Base-by-base conservation (phyloP, 208 protist species). In the Leptomonas pyrrhocoris region DNA sequence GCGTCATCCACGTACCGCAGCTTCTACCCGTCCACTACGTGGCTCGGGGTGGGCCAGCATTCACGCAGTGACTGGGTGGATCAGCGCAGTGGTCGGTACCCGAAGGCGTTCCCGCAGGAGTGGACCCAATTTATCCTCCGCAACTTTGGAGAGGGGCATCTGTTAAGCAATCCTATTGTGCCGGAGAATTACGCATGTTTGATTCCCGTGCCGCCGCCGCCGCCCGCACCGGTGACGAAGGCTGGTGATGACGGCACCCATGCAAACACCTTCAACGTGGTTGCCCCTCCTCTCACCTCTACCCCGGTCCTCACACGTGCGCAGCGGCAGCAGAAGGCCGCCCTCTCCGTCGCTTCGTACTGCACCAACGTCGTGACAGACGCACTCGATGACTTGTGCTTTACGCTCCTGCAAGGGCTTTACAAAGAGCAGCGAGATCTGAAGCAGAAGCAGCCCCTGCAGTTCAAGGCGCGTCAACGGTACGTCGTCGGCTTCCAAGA, bases 401-500 rank as follows among this genome's bases (percentile, higher is more conserved):
- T 89, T 72, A 87, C 88, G 9, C 76, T 84, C 7, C 68, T 93
- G 16, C 84, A 87, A 40, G 57, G 63, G 13, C 74, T 90, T 30
- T 89, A 88, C 70, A 65, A 74, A 19, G 74, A 89, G 65, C 88
- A 93, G 70, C 43, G 74, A 21, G 75, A 79, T 19, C 68, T 89
- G 59, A 77, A 71, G 34, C 56, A 85, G 70, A 83, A 85, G 36
- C 74, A 88, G 62, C 82, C 80, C 34, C 58, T 90, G 54, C 79
- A 87, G 58, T 86, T 89, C 53, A 85, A 87, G 48, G 73, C 77
- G 13, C 63, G 83, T n/a, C 68, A 77, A 50, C 78, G 82, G 9
- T 93, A 90, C 59, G 79, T 86, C 18, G 79, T 80, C 21, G 88
- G 88, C n/a, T 67, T 93, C 19, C 74, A 82, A 16, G 84, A 93